Conservation (phyloP, 371 early-diverging fungal genomes). For the Syncephalis plumigaleata region DNA sequence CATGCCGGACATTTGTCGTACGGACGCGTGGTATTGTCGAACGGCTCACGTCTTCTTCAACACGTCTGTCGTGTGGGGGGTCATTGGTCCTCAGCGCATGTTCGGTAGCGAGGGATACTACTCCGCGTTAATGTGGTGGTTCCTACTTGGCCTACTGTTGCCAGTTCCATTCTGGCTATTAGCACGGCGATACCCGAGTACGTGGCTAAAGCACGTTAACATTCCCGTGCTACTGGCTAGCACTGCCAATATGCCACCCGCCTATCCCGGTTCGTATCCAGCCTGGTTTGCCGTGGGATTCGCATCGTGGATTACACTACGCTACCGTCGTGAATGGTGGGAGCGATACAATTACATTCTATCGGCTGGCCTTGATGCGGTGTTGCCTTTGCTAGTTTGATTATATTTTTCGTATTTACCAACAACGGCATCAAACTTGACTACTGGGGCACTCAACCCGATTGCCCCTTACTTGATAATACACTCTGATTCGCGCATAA, state of each 20-base stretch:
- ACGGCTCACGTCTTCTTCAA: constrained; percentile 17
- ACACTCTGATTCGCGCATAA: no score
- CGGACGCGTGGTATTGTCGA: constrained; percentile 11
- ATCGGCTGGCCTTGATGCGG: constrained; percentile 61
- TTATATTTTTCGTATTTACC: constrained; percentile 28
- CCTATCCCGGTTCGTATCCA: constrained; percentile 12
- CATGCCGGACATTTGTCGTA: constrained; percentile 27
- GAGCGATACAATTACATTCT: constrained; percentile 48
- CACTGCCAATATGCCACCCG: constrained; percentile 18
- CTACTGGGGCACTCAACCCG: constrained; percentile 12
- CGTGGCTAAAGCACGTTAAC: constrained; percentile 8
- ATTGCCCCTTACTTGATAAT: neutral
- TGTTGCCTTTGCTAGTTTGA: constrained; percentile 25
- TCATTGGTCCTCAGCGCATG: constrained; percentile 50
- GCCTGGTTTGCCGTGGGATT: constrained; percentile 44
- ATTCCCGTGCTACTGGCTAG: constrained; percentile 20
- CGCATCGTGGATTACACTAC: constrained; percentile 35
- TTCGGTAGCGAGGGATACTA: constrained; percentile 41
- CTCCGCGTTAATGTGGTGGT: constrained; percentile 29
- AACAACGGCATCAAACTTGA: constrained; percentile 6
- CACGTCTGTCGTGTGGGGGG: constrained; percentile 41
- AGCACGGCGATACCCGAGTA: constrained; percentile 12
- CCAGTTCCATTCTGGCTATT: constrained; percentile 30
- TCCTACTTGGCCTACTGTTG: constrained; percentile 34
- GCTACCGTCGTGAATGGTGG: constrained; percentile 42